These are phyloP conservation scores for Termitomyces sp. DNA, from an alignment of 768 basidiomycete genomes.

Conservation along the genomic window DNA sequence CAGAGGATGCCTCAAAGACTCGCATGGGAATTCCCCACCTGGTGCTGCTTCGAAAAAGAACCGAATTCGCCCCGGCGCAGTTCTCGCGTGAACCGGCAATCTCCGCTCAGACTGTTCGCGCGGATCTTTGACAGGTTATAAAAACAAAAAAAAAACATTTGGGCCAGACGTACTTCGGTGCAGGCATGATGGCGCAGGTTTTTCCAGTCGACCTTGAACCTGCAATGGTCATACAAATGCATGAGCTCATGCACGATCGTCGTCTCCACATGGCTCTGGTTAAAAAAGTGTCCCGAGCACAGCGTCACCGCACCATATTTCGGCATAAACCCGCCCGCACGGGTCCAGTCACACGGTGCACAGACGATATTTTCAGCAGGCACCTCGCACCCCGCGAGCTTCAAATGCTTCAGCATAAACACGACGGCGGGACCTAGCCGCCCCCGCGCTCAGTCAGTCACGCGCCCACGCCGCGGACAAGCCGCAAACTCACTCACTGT, in stretches of 20 bases:
- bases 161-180: slow-evolving; percentile 69
- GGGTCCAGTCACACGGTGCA: slow-evolving; percentile 67
- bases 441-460: background rate
- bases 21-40: slow-evolving; percentile 43
- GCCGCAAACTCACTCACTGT: slow-evolving; percentile 50
- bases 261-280: slow-evolving; percentile 86
- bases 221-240: slow-evolving; percentile 93
- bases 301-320: slow-evolving; percentile 75
- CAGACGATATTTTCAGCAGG: slow-evolving; percentile 74
- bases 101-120: slow-evolving; percentile 89
- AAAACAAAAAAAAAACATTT: background rate
- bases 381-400: slow-evolving; percentile 65
- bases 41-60: slow-evolving; percentile 89
- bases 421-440: slow-evolving; percentile 80
- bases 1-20: background rate
- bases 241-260: slow-evolving; percentile 91
- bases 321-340: slow-evolving; percentile 79
- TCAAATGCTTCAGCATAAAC: slow-evolving; percentile 92
- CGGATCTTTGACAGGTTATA: slow-evolving; percentile 64
- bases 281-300: slow-evolving; percentile 80
- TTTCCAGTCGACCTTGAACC: slow-evolving; percentile 89
- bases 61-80: slow-evolving; percentile 69
- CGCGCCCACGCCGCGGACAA: too few relatives aligned
- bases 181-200: slow-evolving; percentile 94
- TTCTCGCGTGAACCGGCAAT: slow-evolving; percentile 85